Base-by-base conservation (phyloP, 805 yeast genomes). In the Candida silvatica region DNA sequence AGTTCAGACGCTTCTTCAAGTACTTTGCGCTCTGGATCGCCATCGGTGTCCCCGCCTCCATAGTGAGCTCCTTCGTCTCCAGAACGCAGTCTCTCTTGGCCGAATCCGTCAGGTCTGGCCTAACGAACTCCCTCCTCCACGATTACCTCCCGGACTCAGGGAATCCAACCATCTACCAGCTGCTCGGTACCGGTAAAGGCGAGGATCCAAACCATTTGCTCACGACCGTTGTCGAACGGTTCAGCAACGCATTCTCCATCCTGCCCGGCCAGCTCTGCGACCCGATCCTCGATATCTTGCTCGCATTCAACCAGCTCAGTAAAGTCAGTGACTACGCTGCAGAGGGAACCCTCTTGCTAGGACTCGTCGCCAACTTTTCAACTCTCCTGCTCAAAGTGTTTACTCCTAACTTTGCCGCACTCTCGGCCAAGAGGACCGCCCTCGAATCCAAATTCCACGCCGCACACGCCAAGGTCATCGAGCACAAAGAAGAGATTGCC, bases 401-500 rank as follows among this genome's bases (percentile, higher is more conserved):
- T 46, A 84, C 95, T 3, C 97, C 97, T 15, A 92, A 92, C 32
- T 88, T 88, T 51, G 88, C 95, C 12, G 80, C 71, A 50, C 64
- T 84, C 32, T 81, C 92, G 1, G 69, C 83, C 34, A 77, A 76
- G 38, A 77, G 77, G 48, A 87, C 94, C 14, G 71, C 75, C 31
- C 64, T 86, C 35, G 97, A 88, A 56, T 94, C 95, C 40, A 79
- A 80, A 50, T 80, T 86, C 47, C 75, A 95, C 45, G 71, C 81
- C 14, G 69, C 80, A 18, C 97, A 88, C 58, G 77, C 95, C 2
- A 80, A 86, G 51, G 64, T 88, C 14, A 85, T 85, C 19, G 62
- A 74, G 31, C 82, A 79, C 52, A 74, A 71, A 47, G 97, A 88
- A 59, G 96, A 88, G 52, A 78, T 88, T 46, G 97, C 95, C 0